These are phyloP conservation scores for Prunus yedoensis DNA, from an alignment of 331 rosid species.

Conservation along the genomic window DNA sequence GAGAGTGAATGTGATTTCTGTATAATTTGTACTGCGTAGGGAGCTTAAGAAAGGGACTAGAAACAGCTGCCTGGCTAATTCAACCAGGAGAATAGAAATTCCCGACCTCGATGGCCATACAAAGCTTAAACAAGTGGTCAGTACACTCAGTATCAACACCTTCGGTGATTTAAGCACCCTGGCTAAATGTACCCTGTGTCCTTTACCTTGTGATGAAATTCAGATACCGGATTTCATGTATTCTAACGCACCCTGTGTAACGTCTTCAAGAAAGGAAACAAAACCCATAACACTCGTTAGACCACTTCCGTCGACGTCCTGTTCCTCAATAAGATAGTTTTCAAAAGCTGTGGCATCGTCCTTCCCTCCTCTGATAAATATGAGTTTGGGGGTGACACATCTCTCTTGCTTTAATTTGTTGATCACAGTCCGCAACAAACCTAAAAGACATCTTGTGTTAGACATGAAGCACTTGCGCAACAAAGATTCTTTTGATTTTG, in stretches of 20 bases:
- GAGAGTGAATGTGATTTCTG: not conserved
- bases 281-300: conserved; percentile 83
- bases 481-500: conserved; percentile 2
- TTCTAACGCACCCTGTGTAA: conserved; percentile 67
- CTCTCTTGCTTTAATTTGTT: conserved; percentile 84
- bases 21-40: not conserved
- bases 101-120: not conserved
- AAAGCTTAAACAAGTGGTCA: not conserved
- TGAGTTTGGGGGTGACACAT: conserved; percentile 88
- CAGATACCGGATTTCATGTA: conserved; percentile 50
- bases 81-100: not conserved
- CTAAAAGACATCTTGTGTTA: conserved; percentile 39
- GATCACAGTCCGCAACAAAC: conserved; percentile 73
- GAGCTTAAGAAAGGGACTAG: not conserved
- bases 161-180: not conserved
- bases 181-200: not conserved
- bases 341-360: conserved; percentile 87
- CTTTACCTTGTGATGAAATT: conserved; percentile 13
- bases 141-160: not conserved
- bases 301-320: conserved; percentile 93
- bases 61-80: not conserved
- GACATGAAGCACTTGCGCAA: conserved; percentile 23
- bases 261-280: conserved; percentile 86
- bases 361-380: conserved; percentile 81
- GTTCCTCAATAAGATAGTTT: conserved; percentile 93